phyloP scores from a whole-genome alignment of 306 rosid genomes.

The Vigna radiata region DNA sequence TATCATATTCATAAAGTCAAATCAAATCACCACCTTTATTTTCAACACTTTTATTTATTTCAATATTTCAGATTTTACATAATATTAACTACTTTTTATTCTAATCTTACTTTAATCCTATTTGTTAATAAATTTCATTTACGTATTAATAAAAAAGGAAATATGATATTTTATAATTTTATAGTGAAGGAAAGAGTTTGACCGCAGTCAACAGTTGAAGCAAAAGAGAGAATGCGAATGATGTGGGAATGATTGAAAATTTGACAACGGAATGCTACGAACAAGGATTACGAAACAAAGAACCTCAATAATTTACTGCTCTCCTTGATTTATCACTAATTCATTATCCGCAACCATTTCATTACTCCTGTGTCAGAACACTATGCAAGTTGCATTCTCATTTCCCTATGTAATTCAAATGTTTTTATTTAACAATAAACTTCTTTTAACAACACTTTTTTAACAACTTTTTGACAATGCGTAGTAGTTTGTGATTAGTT shows the following conservation, averaged over 20 bases:
- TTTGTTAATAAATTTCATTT: too few species aligned
- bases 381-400: background rate
- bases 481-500: too few species aligned
- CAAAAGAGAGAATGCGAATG: background rate
- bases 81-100: too few species aligned
- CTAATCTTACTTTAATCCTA: too few species aligned
- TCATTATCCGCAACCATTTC: background rate
- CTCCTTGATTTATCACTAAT: background rate
- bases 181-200: background rate
- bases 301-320: background rate
- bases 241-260: conserved; percentile 16
- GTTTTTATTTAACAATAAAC: too few species aligned
- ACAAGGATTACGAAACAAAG: conserved; percentile 3
- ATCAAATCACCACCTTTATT: background rate
- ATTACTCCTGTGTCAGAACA: conserved; percentile 23
- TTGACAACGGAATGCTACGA: background rate
- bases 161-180: too few species aligned
- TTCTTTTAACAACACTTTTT: too few species aligned
- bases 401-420: background rate
- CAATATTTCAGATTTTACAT: too few species aligned
- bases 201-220: conserved; percentile 1
- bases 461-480: too few species aligned
- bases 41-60: too few species aligned
- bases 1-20: background rate
- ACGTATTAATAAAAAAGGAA: too few species aligned